Evolutionary conservation across 305 asterid species (phyloP).

Genomic region (Striga hermonthica): DNA sequence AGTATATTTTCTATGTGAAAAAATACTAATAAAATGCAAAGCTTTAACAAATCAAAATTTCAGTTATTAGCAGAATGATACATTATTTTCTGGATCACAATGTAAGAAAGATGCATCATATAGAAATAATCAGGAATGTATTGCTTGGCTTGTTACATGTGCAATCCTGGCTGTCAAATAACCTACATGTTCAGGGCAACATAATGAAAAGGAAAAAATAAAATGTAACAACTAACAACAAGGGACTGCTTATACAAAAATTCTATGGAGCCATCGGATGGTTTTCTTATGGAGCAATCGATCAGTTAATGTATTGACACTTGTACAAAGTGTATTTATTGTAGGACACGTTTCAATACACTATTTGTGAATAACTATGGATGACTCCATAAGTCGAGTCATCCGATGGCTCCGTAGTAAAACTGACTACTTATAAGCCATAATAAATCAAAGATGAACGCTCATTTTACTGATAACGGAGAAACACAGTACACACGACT

Average conservation of each 20-base stretch:
- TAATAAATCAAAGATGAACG: not conserved
- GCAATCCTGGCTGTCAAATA: not conserved
- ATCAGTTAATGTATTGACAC: too few relatives aligned
- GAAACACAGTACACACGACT: not conserved
- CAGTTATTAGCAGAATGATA: not conserved
- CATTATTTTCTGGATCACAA: not conserved
- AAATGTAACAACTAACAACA: too few relatives aligned
- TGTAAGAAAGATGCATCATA: not conserved
- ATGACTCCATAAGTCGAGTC: not conserved
- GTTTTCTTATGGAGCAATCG: too few relatives aligned
- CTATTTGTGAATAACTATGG: not conserved
- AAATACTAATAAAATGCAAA: not conserved
- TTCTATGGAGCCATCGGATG: too few relatives aligned
- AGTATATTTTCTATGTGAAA: not conserved
- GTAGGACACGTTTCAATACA: too few relatives aligned
- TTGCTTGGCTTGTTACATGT: not conserved
- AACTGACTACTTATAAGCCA: not conserved
- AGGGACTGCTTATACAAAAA: too few relatives aligned
- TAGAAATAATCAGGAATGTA: not conserved
- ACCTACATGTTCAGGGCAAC: not conserved
- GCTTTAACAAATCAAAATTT: not conserved
- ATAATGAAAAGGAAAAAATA: too few relatives aligned
- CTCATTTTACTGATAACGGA: not conserved
- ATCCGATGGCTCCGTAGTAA: too few relatives aligned
- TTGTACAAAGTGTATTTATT: too few relatives aligned